Base-by-base conservation (phyloP, 2,329 filamentous ascomycete species). In the Didymella glomerata region DNA sequence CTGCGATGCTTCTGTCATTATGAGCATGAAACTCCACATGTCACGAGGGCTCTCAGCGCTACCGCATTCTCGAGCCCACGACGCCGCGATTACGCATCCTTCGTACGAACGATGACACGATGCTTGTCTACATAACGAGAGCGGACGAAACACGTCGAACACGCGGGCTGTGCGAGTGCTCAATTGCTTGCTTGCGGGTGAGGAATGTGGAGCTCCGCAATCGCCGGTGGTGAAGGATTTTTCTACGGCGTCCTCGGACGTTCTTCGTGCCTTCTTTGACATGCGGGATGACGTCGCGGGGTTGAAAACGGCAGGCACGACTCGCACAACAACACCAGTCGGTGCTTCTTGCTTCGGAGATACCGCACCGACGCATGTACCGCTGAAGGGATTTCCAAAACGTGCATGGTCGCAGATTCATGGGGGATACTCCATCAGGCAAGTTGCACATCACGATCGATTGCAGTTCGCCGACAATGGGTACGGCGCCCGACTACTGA, bases 231-330 rank as follows among this genome's bases (percentile, higher is more conserved):
- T 30, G 34, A 46, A 41, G 41, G 34, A 28, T 14, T 44, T 34
- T 51, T 48, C 44, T 18, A 38, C 44, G 48, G 34, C 48, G 14
- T 44, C 14, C 22, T 52, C 48, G 54, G 54, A 13, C 18, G 54
- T 52, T 57, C 54, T 57, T 52, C 36, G 48, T 48, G 22, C 25
- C 54, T 52, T 52, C 54, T 49, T 18, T 28, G 44, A 44, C 48
- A 42, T 28, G 54, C 54, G 44, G 48, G 42, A 57, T 57, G 54
- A 57, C 54, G 54, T 57, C 44, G 48, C 32, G 22, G 10, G 7
- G 2, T 14, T 9, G 27, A 20, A 49, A 6, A 5, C 20, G 20
- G 34, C 24, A 11, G 18, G 14, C 41, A 32, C 47, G 53, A 49
- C 28, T 48, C 52, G 44, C n/a, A 34, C 44, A 42, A 20, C 30